Percentiles rank a stretch among this genome's conserved stretches.
Conservation (phyloP, 78 protist species). For the Cavenderia fasciculata region DNA sequence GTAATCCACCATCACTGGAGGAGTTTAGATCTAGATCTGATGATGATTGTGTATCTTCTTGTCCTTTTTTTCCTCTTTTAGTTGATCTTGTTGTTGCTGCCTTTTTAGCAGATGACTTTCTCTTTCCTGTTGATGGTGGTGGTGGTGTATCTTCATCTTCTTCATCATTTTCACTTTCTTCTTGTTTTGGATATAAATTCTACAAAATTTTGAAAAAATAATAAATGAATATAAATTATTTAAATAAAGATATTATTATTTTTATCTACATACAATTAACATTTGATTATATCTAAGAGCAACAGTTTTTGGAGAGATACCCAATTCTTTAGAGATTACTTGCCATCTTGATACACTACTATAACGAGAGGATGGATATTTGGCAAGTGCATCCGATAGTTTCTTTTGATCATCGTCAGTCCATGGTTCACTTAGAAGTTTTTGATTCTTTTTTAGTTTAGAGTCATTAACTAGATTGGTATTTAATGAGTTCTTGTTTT, state of each 20-base stretch:
- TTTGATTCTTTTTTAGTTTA: conserved; percentile 28
- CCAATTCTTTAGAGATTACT: conserved; percentile 49
- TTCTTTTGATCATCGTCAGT: conserved; percentile 42
- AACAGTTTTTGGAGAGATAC: conserved; percentile 60
- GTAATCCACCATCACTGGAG: too few species aligned
- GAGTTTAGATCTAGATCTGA: too few species aligned
- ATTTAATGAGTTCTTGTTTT: background rate
- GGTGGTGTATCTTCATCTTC: background rate
- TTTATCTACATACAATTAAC: conserved; percentile 9
- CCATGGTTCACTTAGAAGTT: conserved; percentile 65
- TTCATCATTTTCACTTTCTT: background rate
- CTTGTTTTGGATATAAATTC: background rate
- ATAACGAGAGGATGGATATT: conserved; percentile 56
- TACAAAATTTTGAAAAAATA: too few species aligned
- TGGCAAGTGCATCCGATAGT: conserved; percentile 38
- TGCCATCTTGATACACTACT: conserved; percentile 75
- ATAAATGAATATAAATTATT: too few species aligned
- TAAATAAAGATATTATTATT: background rate
- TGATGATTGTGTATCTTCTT: background rate
- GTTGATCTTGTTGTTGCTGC: background rate
- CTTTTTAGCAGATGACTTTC: background rate
- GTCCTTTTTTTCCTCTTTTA: conserved; percentile 33
- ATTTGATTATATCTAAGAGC: conserved; percentile 75
- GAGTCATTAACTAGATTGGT: background rate
- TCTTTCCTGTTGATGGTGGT: conserved; percentile 8